Percentiles rank a stretch among this genome's conserved stretches.
These are phyloP conservation scores for Apiotrichum akiyoshidainum DNA, from an alignment of 1,284 basidiomycete species.

Conservation along the genomic window DNA sequence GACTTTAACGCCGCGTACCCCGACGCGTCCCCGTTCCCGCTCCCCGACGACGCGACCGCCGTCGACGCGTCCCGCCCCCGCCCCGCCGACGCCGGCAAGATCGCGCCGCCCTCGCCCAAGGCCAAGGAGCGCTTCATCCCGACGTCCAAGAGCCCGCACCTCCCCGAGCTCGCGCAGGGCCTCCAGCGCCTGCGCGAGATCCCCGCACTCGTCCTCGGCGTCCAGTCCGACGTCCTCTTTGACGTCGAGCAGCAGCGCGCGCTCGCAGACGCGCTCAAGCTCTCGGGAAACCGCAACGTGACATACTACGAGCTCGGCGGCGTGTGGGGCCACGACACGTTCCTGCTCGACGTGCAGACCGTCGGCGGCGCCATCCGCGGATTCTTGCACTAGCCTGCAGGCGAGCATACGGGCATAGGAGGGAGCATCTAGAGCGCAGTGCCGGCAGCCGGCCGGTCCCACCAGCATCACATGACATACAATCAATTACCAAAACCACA, in stretches of 20 bases:
- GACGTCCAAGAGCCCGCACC: conserved; percentile 62
- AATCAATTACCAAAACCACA: no score
- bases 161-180: conserved; percentile 78
- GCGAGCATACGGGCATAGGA: no score
- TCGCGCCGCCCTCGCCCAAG: conserved; percentile 5
- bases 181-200: conserved; percentile 71
- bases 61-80: conserved; percentile 30
- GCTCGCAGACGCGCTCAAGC: conserved; percentile 83
- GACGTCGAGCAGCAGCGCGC: conserved; percentile 97
- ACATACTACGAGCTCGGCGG: conserved; percentile 97
- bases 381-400: conserved; percentile 50
- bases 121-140: conserved; percentile 54
- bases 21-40: conserved; percentile 44
- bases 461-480: no score
- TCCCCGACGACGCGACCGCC: conserved; percentile 35
- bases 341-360: conserved; percentile 76
- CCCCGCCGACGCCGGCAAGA: background rate
- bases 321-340: conserved; percentile 97
- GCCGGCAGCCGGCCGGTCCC: no score
- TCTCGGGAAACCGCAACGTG: conserved; percentile 81
- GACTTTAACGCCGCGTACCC: conserved; percentile 43
- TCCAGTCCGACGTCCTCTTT: conserved; percentile 95
- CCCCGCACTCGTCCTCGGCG: conserved; percentile 84
- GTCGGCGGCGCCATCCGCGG: conserved; percentile 76
- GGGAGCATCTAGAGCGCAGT: no score